These are phyloP conservation scores for Boletus fagicola DNA, from an alignment of 768 basidiomycete genomes.

Conservation along the genomic window DNA sequence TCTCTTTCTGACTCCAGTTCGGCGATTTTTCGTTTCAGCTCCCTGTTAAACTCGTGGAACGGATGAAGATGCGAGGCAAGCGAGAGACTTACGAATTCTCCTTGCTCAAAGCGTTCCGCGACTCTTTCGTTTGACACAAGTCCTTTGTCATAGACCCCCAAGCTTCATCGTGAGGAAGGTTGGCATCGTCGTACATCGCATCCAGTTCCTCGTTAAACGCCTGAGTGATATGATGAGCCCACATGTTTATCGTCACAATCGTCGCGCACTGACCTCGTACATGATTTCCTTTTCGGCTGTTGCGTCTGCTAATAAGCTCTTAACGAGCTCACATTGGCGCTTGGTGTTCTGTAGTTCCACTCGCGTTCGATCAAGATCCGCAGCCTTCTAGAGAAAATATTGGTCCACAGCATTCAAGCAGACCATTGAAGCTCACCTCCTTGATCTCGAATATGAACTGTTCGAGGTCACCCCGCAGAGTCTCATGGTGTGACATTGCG, in stretches of 20 bases:
- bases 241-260: background rate
- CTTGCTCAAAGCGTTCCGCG: slow-evolving; percentile 65
- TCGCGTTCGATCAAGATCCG: slow-evolving; percentile 61
- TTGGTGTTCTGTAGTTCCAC: slow-evolving; percentile 67
- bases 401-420: background rate
- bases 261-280: slow-evolving; percentile 67
- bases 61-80: background rate
- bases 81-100: slow-evolving; percentile 71
- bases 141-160: slow-evolving; percentile 77
- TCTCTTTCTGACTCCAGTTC: slow-evolving; percentile 75
- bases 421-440: slow-evolving; percentile 44
- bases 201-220: slow-evolving; percentile 95
- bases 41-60: slow-evolving; percentile 38
- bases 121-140: slow-evolving; percentile 70
- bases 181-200: slow-evolving; percentile 82
- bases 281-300: slow-evolving; percentile 90
- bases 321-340: slow-evolving; percentile 77
- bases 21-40: slow-evolving; percentile 65
- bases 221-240: slow-evolving; percentile 38
- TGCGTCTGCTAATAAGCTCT: slow-evolving; percentile 71
- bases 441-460: slow-evolving; percentile 50
- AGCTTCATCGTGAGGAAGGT: slow-evolving; percentile 80
- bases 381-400: slow-evolving; percentile 45
- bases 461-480: slow-evolving; percentile 50
- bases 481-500: slow-evolving; percentile 53